Evolutionary conservation across 2,329 filamentous ascomycete genomes (phyloP), one percentile per base, ranked within the genome.

Genomic region (Anisogramma anomala): DNA sequence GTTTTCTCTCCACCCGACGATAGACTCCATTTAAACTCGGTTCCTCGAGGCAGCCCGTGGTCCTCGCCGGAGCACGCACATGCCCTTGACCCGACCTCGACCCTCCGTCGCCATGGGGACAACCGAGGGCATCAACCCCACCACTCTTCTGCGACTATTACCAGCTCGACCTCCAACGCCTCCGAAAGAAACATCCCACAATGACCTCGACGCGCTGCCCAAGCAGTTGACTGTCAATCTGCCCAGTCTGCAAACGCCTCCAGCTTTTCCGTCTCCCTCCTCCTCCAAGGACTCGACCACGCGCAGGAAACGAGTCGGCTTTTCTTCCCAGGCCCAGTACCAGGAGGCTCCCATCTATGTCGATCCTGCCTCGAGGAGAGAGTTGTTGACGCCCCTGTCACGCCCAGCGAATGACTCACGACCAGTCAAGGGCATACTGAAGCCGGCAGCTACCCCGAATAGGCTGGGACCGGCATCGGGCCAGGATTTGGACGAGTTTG

Each of bases 341-440:
- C 67, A 68, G 50, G 72, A 77, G 11, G 58, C 72, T 3, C 66
- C 70, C 0, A 56, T 64, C 8, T 71, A 68, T 46, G 45, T 52
- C 8, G 58, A 66, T 43, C 57, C 58, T 13, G 57, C 57, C 49
- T 42, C 39, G 4, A 55, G 49, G 60, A 60, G 44, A 55, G 64
- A 23, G 62, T 67, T 31, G 61, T 68, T 25, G 45, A 64, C 42
- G 57, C 68, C 44, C 52, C 57, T 44, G 52, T 64, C 48, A 56
- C 66, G 43, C 56, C 65, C 42, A 43, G 58, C 44, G 48, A 61
- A 45, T 54, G 53, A 55, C 1, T 53, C 63, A 6, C 70, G 63
- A 47, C 72, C 73, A 6, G 58, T 71, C 48, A 77, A 76, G 53
- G 70, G 73, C 3, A 98, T 98, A 39, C 71, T 98, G 45, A 98